Percentiles rank a stretch among this genome's conserved stretches.
Evolutionary conservation across 2,329 filamentous ascomycete genomes (phyloP).

Genomic region (Aureobasidium leucospermi): DNA sequence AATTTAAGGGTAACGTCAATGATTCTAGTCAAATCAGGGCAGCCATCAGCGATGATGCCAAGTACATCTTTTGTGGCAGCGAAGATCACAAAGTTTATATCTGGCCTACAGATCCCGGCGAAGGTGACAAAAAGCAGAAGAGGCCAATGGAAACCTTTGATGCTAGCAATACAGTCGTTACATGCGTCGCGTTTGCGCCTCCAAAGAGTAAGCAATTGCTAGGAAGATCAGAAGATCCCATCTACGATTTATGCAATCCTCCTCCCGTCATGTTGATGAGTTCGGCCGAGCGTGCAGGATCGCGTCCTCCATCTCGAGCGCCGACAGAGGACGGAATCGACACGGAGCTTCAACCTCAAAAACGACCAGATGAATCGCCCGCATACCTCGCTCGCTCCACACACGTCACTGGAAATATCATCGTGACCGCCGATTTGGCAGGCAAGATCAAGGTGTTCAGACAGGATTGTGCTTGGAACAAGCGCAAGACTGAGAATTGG

Average conservation of each 20-base stretch:
- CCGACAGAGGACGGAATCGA: conserved; percentile 36
- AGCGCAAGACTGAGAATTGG: conserved; percentile 67
- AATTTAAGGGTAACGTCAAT: conserved; percentile 89
- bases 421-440: conserved; percentile 81
- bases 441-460: conserved; percentile 91
- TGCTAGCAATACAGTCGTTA: conserved; percentile 81
- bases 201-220: conserved; percentile 69
- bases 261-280: conserved; percentile 79
- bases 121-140: conserved; percentile 66
- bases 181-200: conserved; percentile 80
- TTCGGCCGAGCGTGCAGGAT: conserved; percentile 53
- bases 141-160: conserved; percentile 83
- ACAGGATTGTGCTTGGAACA: conserved; percentile 82
- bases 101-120: conserved; percentile 62
- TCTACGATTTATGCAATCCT: conserved; percentile 96
- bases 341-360: conserved; percentile 23
- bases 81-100: conserved; percentile 87
- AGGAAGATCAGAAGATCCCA: conserved; percentile 74
- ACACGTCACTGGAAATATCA: conserved; percentile 78
- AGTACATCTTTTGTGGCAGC: conserved; percentile 84
- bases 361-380: conserved; percentile 56
- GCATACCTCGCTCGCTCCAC: conserved; percentile 68
- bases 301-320: conserved; percentile 39
- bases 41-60: conserved; percentile 76
- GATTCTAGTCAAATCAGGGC: conserved; percentile 84